Percentiles rank a stretch among this genome's conserved stretches.
Conservation (phyloP, 2,329 filamentous ascomycete species). For the Emergomyces africanus region DNA sequence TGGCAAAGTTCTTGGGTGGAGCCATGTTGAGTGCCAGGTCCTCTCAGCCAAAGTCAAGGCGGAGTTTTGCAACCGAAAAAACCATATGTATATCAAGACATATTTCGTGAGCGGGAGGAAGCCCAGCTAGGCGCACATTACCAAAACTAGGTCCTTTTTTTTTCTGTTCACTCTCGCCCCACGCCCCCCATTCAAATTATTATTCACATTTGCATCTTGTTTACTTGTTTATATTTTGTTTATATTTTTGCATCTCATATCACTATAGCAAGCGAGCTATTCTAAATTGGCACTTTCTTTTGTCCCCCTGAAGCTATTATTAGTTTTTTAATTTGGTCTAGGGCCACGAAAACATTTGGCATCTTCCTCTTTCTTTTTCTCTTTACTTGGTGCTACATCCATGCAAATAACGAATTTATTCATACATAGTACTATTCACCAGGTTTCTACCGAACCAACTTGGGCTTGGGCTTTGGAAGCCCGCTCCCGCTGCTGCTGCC, state of each 20-base stretch:
- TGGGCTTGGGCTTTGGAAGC: too few species aligned
- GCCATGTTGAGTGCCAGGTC: slow-evolving; percentile 19
- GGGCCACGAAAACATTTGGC: neutral
- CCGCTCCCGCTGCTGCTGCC: too few species aligned
- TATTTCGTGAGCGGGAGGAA: neutral
- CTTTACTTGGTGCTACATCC: neutral
- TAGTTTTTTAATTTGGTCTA: neutral
- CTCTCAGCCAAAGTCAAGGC: slow-evolving; percentile 21
- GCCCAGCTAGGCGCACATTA: neutral
- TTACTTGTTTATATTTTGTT: neutral
- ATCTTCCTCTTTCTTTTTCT: neutral
- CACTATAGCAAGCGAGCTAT: neutral
- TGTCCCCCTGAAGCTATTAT: too few species aligned
- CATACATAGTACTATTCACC: neutral
- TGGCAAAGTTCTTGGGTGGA: slow-evolving; percentile 19
- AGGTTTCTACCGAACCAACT: too few species aligned
- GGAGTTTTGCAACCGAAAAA: slow-evolving; percentile 18
- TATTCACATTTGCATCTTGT: too few species aligned
- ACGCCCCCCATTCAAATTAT: neutral
- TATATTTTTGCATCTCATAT: neutral
- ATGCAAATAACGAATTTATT: neutral
- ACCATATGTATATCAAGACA: slow-evolving; percentile 18
- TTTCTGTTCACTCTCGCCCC: too few species aligned
- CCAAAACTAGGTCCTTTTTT: neutral
- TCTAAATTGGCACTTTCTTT: neutral